phyloP scores from a whole-genome alignment of 2,329 filamentous ascomycete species.

The Davidsoniella neocaledoniae region DNA sequence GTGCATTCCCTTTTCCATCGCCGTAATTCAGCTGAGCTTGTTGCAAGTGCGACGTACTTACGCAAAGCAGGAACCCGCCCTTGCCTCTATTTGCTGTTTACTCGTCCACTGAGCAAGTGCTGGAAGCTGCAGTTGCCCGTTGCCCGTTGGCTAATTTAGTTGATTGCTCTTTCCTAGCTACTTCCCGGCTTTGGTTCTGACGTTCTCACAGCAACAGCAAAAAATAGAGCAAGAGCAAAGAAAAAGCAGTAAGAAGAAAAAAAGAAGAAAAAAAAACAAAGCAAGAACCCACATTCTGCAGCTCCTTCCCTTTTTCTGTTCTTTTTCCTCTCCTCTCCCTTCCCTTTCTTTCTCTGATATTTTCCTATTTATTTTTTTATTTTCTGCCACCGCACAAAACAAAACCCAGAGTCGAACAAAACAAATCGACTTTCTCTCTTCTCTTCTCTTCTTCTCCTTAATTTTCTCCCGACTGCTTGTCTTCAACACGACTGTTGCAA shows the following conservation, averaged over 20 bases:
- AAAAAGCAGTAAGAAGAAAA: not conserved
- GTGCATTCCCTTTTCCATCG: not conserved
- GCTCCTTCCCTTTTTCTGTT: not conserved
- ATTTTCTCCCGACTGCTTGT: not conserved
- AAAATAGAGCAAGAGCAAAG: not conserved
- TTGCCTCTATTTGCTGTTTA: no score
- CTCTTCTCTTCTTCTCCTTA: not conserved
- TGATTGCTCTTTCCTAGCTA: not conserved
- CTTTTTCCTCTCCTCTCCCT: not conserved
- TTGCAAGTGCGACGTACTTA: not conserved
- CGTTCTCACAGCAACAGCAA: not conserved
- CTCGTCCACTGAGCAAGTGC: no score
- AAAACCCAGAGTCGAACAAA: not conserved
- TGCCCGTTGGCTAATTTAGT: no score
- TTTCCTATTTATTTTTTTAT: slow-evolving; percentile 1
- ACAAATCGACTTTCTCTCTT: not conserved
- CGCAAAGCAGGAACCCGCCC: no score
- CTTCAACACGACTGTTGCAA: not conserved
- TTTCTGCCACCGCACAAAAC: not conserved
- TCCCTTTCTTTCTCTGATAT: not conserved
- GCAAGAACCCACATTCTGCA: slow-evolving; percentile 4
- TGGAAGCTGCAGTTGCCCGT: no score
- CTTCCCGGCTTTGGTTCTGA: not conserved
- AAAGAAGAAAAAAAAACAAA: not conserved
- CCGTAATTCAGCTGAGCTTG: not conserved